Conservation (phyloP, 2,329 filamentous ascomycete genomes). For the Ophiostoma novo-ulmi region DNA sequence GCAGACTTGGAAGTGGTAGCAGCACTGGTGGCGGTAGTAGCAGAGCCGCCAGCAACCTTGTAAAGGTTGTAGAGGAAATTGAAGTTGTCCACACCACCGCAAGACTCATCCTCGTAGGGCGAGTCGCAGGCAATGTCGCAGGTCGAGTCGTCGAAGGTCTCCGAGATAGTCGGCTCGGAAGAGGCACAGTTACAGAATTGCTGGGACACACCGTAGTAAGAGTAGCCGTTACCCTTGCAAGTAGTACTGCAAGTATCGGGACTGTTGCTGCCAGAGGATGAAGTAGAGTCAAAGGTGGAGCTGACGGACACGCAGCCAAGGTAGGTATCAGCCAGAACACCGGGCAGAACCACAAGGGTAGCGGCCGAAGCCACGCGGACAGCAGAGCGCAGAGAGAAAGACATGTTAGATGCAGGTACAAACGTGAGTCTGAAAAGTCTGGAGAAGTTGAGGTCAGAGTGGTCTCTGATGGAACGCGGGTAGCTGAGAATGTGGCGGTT, state of each 20-base stretch:
- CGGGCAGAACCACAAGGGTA: conserved; percentile 16
- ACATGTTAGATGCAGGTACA: conserved; percentile 19
- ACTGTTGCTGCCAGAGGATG: conserved; percentile 23
- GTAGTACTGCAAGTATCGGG: conserved; percentile 21
- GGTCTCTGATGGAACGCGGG: background rate
- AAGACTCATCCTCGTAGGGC: conserved; percentile 22
- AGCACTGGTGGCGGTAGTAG: background rate
- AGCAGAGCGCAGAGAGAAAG: conserved; percentile 19
- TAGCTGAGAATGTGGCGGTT: background rate
- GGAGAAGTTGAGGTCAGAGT: background rate
- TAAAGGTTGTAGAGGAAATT: conserved; percentile 28
- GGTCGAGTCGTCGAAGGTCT: conserved; percentile 26
- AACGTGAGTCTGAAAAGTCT: background rate
- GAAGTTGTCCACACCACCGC: conserved; percentile 27
- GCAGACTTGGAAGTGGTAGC: background rate
- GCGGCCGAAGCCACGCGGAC: conserved; percentile 19
- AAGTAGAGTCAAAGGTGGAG: conserved; percentile 24
- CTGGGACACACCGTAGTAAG: conserved; percentile 25
- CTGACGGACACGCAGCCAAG: conserved; percentile 27
- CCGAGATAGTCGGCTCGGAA: conserved; percentile 21
- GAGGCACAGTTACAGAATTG: conserved; percentile 27
- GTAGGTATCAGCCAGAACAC: conserved; percentile 20
- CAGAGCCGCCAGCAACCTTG: conserved; percentile 7
- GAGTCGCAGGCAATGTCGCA: conserved; percentile 25
- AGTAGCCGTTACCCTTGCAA: conserved; percentile 24